phyloP scores from a whole-genome alignment of 2,329 filamentous ascomycete species.

The Neonectria sp. region DNA sequence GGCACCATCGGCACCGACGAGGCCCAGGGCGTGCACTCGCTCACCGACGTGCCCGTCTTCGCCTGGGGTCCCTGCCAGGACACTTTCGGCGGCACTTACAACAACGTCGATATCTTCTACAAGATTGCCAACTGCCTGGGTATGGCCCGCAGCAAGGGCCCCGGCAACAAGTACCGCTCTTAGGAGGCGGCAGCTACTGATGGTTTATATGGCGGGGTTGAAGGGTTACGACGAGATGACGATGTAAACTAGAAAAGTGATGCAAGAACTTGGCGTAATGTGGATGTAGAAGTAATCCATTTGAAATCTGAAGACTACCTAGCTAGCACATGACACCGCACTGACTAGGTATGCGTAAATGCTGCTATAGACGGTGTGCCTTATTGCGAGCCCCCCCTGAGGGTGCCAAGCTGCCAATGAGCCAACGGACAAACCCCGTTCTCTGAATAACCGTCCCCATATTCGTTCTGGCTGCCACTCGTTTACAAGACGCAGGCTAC shows the following conservation, averaged over 20 bases:
- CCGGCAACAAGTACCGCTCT: constrained; percentile 41
- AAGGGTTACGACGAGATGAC: constrained; percentile 34
- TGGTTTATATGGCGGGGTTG: constrained; percentile 3
- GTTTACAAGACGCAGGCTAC: neutral
- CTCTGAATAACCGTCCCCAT: neutral
- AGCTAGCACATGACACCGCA: constrained; percentile 5
- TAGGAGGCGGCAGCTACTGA: constrained; percentile 13
- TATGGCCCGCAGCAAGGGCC: constrained; percentile 54
- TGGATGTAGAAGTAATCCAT: constrained; percentile 20
- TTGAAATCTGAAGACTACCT: neutral
- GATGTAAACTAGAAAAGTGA: constrained; percentile 25
- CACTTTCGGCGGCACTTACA: constrained; percentile 79
- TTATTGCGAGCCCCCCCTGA: constrained; percentile 4
- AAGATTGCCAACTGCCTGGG: constrained; percentile 80
- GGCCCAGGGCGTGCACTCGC: constrained; percentile 79
- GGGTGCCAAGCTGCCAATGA: constrained; percentile 6
- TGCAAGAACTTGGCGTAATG: constrained; percentile 10
- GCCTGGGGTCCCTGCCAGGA: constrained; percentile 85
- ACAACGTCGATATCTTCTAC: constrained; percentile 82
- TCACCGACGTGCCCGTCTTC: constrained; percentile 86
- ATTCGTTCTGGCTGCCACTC: neutral
- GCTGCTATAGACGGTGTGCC: neutral
- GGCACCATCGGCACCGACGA: constrained; percentile 78
- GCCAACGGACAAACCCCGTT: neutral
- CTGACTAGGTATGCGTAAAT: constrained; percentile 1